Evolutionary conservation across 805 yeast species (phyloP).

Genomic region (Saturnispora quitensis): DNA sequence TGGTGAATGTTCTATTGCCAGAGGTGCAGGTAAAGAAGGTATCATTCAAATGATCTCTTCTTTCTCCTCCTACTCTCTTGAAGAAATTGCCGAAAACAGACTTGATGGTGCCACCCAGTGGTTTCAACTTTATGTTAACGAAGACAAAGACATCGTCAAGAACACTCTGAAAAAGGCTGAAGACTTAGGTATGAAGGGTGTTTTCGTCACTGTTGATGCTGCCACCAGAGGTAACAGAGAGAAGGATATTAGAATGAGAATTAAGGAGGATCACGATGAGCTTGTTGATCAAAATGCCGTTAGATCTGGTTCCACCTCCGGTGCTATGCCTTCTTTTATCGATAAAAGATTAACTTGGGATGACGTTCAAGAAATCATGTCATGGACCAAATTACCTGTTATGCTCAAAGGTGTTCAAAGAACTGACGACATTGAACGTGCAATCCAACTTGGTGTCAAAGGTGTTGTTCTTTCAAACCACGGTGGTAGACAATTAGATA

Average conservation of each 20-base stretch:
- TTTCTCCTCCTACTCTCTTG: constrained; percentile 77
- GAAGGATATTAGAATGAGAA: constrained; percentile 35
- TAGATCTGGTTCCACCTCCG: constrained; percentile 71
- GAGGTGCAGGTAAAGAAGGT: constrained; percentile 65
- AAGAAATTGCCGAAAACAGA: constrained; percentile 71
- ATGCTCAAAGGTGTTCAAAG: constrained; percentile 79
- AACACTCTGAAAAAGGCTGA: constrained; percentile 21
- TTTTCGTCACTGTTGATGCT: constrained; percentile 87
- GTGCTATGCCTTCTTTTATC: constrained; percentile 76
- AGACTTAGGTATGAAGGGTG: constrained; percentile 46
- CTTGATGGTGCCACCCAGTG: constrained; percentile 65
- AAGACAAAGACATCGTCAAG: constrained; percentile 36
- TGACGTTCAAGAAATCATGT: constrained; percentile 48
- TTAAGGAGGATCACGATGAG: constrained; percentile 36
- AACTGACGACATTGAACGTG: constrained; percentile 64
- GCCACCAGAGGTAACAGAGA: constrained; percentile 88
- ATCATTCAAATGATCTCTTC: constrained; percentile 89
- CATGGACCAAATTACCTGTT: constrained; percentile 53
- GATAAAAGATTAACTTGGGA: constrained; percentile 61
- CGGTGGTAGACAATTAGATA: constrained; percentile 85
- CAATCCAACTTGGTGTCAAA: constrained; percentile 59
- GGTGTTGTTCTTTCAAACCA: constrained; percentile 81
- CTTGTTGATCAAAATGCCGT: constrained; percentile 40
- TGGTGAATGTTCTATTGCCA: constrained; percentile 80
- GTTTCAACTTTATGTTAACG: constrained; percentile 80